phyloP scores from a whole-genome alignment of 768 basidiomycete genomes.

The Mrakia gelida region DNA sequence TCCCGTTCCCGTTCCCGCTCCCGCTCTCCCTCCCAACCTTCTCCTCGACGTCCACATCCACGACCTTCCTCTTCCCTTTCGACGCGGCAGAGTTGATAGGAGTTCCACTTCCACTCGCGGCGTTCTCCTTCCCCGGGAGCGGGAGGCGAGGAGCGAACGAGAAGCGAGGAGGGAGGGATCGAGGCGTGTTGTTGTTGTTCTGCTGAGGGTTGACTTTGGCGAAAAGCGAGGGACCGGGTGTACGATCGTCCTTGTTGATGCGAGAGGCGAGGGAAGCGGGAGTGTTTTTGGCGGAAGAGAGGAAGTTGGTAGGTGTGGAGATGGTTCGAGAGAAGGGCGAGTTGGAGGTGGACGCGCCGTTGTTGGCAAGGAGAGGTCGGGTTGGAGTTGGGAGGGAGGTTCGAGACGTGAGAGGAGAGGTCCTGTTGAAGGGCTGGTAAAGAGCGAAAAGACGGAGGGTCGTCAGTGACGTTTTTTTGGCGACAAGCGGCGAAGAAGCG shows the following conservation, averaged over 20 bases:
- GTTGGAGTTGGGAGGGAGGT: conserved; percentile 10
- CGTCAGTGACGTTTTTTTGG: too few species aligned
- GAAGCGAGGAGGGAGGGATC: conserved; percentile 7
- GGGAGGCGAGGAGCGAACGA: background rate
- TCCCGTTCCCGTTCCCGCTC: too few species aligned
- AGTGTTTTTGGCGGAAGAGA: background rate
- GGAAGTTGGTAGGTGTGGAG: background rate
- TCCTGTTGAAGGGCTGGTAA: background rate
- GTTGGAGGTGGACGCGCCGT: background rate
- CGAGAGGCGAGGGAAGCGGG: background rate
- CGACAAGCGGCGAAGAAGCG: too few species aligned
- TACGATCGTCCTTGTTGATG: background rate
- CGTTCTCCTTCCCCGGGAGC: conserved; percentile 4
- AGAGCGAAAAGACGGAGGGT: background rate
- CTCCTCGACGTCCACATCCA: background rate
- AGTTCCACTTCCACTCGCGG: background rate
- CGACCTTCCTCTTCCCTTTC: conserved; percentile 7
- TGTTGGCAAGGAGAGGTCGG: background rate
- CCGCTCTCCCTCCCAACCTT: background rate
- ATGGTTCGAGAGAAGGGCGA: background rate
- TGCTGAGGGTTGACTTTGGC: background rate
- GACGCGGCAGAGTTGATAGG: background rate
- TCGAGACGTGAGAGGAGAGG: background rate
- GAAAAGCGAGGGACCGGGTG: background rate
- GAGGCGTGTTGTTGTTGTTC: background rate